These are phyloP conservation scores for Patellifolia procumbens DNA, from an alignment of 179 eudicot species.

Conservation along the genomic window DNA sequence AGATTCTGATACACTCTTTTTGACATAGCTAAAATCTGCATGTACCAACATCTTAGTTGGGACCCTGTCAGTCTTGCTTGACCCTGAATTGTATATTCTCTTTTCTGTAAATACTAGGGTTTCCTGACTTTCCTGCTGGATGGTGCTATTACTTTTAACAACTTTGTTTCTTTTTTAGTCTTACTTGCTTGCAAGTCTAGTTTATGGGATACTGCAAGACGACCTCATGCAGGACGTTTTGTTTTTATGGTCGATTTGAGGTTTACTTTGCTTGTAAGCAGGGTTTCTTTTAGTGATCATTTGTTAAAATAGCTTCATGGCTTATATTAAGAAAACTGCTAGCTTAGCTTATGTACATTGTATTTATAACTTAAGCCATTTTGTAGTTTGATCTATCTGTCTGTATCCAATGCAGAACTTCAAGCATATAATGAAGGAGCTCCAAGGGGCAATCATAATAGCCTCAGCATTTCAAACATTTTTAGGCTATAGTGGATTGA, in stretches of 20 bases:
- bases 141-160: background rate
- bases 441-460: constrained; percentile 93
- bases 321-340: background rate
- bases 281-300: background rate
- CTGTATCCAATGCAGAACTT: constrained; percentile 61
- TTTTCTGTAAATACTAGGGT: background rate
- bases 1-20: background rate
- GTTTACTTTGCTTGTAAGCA: background rate
- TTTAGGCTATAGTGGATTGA: constrained; percentile 89
- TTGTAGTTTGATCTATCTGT: constrained; percentile 3
- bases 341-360: background rate
- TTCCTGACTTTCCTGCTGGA: background rate
- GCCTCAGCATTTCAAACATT: constrained; percentile 84
- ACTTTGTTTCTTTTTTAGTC: background rate
- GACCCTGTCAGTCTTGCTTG: background rate
- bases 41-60: background rate
- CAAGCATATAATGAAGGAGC: constrained; percentile 85
- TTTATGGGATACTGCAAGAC: background rate
- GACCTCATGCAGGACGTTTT: background rate
- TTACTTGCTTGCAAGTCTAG: background rate
- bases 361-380: background rate
- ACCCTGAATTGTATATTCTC: background rate
- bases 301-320: background rate
- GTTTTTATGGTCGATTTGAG: background rate
- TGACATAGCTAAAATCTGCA: background rate